Conservation (phyloP, 169 alveolate species). For the Plasmodium knowlesi region DNA sequence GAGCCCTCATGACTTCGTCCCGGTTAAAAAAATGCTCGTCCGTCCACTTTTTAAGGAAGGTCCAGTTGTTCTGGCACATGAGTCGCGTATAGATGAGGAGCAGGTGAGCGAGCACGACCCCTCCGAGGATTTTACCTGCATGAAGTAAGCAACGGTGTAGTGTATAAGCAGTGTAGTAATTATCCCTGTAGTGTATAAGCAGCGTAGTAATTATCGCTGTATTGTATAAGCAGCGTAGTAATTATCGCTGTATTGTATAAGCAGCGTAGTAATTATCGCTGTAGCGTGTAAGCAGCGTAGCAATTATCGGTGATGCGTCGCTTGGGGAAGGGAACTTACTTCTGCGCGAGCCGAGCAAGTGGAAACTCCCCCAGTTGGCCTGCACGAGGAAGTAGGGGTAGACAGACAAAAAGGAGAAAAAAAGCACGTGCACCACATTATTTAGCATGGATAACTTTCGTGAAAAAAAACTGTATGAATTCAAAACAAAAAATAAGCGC, state of each 20-base stretch:
- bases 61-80: conserved; percentile 48
- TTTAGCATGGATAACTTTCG: conserved; percentile 22
- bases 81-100: conserved; percentile 52
- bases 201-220: neutral
- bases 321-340: too few species aligned
- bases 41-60: conserved; percentile 62
- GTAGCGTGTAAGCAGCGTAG: neutral
- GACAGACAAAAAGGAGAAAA: conserved; percentile 37
- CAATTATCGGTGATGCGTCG: too few species aligned
- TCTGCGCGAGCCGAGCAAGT: conserved; percentile 30
- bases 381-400: conserved; percentile 63
- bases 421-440: conserved; percentile 40
- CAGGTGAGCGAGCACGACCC: conserved; percentile 23
- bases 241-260: too few species aligned
- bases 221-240: too few species aligned
- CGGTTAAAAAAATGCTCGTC: conserved; percentile 70
- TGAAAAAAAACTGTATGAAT: conserved; percentile 62
- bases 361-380: conserved; percentile 76
- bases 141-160: neutral
- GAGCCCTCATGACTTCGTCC: conserved; percentile 31
- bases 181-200: neutral
- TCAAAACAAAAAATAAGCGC: conserved; percentile 52
- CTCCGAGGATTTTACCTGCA: conserved; percentile 64
- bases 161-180: neutral
- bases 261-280: too few species aligned